Conservation (phyloP, 148 eudicot species). For the Gaultheria prostrata region DNA sequence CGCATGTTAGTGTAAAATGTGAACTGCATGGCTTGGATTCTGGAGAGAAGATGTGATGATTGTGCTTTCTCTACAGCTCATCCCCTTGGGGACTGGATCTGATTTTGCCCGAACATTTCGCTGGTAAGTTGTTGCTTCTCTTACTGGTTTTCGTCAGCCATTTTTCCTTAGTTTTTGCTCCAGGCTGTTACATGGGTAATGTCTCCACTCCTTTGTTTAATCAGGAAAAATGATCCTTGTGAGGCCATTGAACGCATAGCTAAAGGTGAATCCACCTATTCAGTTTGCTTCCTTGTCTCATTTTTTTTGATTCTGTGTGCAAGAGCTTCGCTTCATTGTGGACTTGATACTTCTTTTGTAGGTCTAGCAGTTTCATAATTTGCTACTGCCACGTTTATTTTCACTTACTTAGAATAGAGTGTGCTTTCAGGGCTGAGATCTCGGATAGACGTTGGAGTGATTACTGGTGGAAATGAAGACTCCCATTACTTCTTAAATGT, state of each 20-base stretch:
- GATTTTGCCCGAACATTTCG: conserved; percentile 93
- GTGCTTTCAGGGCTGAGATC: conserved; percentile 67
- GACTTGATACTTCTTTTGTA: not conserved
- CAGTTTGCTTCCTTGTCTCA: conserved; percentile 5
- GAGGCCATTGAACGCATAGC: conserved; percentile 91
- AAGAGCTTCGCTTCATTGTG: not conserved
- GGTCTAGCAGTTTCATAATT: not conserved
- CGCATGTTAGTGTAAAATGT: conserved; percentile 7
- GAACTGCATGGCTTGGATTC: conserved; percentile 15
- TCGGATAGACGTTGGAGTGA: conserved; percentile 71
- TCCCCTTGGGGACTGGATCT: conserved; percentile 97
- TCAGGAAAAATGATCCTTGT: conserved; percentile 83
- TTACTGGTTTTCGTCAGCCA: not conserved
- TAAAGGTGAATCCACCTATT: conserved; percentile 52
- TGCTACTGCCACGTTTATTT: not conserved
- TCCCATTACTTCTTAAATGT: conserved; percentile 86
- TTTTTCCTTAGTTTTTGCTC: not conserved
- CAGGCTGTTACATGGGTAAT: conserved; percentile 9
- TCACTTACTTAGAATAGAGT: conserved; percentile 20
- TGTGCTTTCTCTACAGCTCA: conserved; percentile 55
- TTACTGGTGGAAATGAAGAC: conserved; percentile 52
- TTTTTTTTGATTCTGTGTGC: not conserved
- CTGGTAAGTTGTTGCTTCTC: conserved; percentile 54
- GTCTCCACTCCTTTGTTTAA: conserved; percentile 20
- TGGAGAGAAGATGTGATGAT: not conserved